Conservation (phyloP, 176 grass and related monocot species). For the barley (Hordeum vulgare) region DNA sequence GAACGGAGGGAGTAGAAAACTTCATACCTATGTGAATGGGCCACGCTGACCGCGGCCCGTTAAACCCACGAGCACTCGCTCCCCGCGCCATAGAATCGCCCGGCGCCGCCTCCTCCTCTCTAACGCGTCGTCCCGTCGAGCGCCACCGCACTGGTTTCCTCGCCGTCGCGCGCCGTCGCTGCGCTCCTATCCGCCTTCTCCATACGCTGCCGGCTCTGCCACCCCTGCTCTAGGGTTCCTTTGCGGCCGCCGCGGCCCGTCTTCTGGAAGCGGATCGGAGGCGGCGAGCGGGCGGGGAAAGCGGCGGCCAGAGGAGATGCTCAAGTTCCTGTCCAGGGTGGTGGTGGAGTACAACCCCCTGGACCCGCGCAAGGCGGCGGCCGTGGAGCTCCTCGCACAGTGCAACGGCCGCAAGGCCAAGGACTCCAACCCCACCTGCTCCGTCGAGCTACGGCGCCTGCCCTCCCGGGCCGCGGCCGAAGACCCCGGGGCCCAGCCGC, state of each 20-base stretch:
- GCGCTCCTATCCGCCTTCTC: neutral
- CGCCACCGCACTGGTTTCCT: neutral
- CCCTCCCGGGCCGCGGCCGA: constrained; percentile 5
- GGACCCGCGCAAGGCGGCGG: constrained; percentile 84
- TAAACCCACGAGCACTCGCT: neutral
- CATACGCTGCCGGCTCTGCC: neutral
- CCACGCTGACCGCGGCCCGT: neutral
- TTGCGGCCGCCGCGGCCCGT: neutral
- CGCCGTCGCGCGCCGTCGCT: neutral
- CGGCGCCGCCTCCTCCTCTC: neutral
- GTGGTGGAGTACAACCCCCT: constrained; percentile 75
- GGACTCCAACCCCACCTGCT: constrained; percentile 89
- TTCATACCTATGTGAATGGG: neutral
- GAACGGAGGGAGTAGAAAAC: no score
- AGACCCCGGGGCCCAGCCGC: constrained; percentile 14
- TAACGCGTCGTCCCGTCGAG: neutral
- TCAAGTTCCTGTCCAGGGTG: constrained; percentile 95
- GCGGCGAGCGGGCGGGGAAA: neutral
- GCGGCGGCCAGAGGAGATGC: constrained; percentile 23
- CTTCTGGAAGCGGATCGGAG: neutral
- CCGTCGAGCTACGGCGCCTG: constrained; percentile 84
- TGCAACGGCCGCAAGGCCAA: constrained; percentile 92
- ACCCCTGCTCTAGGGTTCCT: neutral
- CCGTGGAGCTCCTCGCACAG: constrained; percentile 87
- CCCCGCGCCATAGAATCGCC: neutral